Evolutionary conservation across 768 basidiomycete genomes (phyloP).

Genomic region (Podaxis sp.): DNA sequence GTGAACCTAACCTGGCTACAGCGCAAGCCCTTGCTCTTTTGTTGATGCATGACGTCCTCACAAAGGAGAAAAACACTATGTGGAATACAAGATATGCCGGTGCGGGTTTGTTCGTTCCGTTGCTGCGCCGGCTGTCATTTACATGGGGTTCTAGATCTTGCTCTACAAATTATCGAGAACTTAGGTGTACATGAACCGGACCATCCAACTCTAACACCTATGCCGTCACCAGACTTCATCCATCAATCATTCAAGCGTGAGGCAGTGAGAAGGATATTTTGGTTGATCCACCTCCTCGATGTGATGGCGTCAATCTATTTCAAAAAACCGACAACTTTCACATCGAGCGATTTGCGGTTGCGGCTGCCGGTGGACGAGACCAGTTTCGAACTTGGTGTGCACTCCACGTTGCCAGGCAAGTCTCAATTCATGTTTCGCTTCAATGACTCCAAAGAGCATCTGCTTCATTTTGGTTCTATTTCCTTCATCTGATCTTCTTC

Average conservation of each 20-base stretch:
- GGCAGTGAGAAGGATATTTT: slow-evolving; percentile 77
- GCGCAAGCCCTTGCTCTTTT: slow-evolving; percentile 75
- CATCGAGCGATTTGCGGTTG: slow-evolving; percentile 47
- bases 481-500: neutral
- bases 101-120: slow-evolving; percentile 22
- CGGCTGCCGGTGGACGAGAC: slow-evolving; percentile 80
- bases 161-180: slow-evolving; percentile 61
- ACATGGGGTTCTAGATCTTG: slow-evolving; percentile 43
- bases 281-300: slow-evolving; percentile 68
- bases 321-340: slow-evolving; percentile 38
- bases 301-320: slow-evolving; percentile 41
- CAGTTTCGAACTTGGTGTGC: slow-evolving; percentile 69
- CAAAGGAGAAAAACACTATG: slow-evolving; percentile 32
- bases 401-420: slow-evolving; percentile 50
- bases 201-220: slow-evolving; percentile 52
- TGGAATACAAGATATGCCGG: slow-evolving; percentile 48
- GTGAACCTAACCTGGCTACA: slow-evolving; percentile 61
- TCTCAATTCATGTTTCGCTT: slow-evolving; percentile 15
- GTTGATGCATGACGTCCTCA: slow-evolving; percentile 59
- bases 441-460: neutral
- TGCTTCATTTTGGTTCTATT: neutral
- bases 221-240: slow-evolving; percentile 55
- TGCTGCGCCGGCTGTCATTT: slow-evolving; percentile 17
- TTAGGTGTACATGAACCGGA: slow-evolving; percentile 65
- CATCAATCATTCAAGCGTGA: slow-evolving; percentile 67